Base-by-base conservation (phyloP, 2,329 filamentous ascomycete species). In the Rugonectria rugulosa region DNA sequence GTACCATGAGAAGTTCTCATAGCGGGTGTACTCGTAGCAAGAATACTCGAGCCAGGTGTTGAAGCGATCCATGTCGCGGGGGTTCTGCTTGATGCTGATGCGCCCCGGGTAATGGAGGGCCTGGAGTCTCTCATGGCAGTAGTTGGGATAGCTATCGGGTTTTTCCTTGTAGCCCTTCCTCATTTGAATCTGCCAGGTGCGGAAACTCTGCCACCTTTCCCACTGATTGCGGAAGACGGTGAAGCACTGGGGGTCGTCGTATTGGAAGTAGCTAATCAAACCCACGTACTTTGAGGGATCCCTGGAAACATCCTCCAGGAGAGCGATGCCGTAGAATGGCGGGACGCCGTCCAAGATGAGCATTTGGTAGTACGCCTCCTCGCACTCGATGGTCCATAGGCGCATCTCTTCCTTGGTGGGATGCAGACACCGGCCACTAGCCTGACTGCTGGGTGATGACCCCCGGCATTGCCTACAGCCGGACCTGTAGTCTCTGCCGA, bases 141-240 rank as follows among this genome's bases (percentile, higher is more conserved):
- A 11, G 7, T 32, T 12, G 5, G 26, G 10, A 26, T 53, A 57
- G 14, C 23, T 2, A 15, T 24, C 12, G 15, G 47, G 49, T 11
- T 17, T 8, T 6, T 23, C 2, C 46, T 73, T 77, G 3, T 43
- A 7, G 11, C 15, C 14, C 9, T 23, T 19, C 12, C 64, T 65
- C 44, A 56, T 54, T 17, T 42, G 53, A 11, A 26, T n/a, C 21
- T 67, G 64, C 38, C 61, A 63, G 4, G 36, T 40, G 19, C 59
- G 58, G 21, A 67, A 67, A 3, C 40, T 29, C 17, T 54, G 48
- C 64, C 64, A 67, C 15, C 58, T 57, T 19, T 50, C 40, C 43
- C 53, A 53, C 29, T 67, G 64, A 4, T 7, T 4, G 17, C 20
- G 19, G 10, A 40, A 40, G 19, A 40, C 19, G 20, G 11, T 5